phyloP scores from a whole-genome alignment of 2,329 filamentous ascomycete genomes.

The Aureobasidium vineae region DNA sequence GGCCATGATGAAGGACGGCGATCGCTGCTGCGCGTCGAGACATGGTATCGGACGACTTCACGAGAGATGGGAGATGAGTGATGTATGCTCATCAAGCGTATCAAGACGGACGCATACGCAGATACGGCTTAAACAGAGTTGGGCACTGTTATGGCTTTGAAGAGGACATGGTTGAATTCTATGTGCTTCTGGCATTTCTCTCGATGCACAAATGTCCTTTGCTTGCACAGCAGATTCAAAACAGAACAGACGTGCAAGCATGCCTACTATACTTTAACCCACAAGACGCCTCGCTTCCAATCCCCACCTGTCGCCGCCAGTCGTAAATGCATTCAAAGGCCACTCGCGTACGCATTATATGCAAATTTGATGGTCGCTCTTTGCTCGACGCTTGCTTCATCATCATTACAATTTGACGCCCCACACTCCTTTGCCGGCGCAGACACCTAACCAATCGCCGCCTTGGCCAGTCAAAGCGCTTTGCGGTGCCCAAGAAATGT shows the following conservation, averaged over 20 bases:
- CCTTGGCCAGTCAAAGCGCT: slow-evolving; percentile 64
- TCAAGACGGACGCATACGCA: not conserved
- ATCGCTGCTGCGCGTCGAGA: no score
- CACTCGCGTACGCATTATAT: slow-evolving; percentile 15
- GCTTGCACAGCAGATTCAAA: slow-evolving; percentile 10
- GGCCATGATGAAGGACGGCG: no score
- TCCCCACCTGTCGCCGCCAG: not conserved
- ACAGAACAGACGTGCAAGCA: not conserved
- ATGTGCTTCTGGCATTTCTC: not conserved
- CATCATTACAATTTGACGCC: slow-evolving; percentile 58
- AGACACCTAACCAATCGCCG: slow-evolving; percentile 81
- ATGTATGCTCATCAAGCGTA: not conserved
- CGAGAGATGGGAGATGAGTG: not conserved
- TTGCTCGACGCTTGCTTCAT: not conserved
- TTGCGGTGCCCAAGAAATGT: slow-evolving; percentile 80
- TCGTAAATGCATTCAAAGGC: slow-evolving; percentile 23
- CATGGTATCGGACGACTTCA: no score
- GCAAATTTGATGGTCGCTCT: slow-evolving; percentile 17
- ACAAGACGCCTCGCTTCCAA: slow-evolving; percentile 19
- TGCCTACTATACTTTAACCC: slow-evolving; percentile 15
- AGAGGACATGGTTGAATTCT: not conserved
- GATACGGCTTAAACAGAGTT: not conserved
- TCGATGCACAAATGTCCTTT: not conserved
- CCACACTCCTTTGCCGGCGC: slow-evolving; percentile 78
- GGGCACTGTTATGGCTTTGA: not conserved